Evolutionary conservation across 371 early-diverging fungal species (phyloP).

Genomic region (Dentiscutata heterogama): DNA sequence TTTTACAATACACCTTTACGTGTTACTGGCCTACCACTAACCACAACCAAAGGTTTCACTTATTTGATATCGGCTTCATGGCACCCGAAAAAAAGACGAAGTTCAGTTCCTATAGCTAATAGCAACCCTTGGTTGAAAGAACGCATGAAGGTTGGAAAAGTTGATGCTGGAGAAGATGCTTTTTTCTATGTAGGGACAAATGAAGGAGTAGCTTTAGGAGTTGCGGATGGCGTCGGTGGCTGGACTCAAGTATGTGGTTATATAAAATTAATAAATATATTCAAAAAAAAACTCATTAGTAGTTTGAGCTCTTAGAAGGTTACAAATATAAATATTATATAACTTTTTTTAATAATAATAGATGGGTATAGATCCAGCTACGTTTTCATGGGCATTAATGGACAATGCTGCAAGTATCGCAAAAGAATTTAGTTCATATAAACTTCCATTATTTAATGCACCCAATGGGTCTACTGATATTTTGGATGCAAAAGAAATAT

Average conservation of each 20-base stretch:
- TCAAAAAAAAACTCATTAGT: too few species aligned
- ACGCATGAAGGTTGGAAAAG: constrained; percentile 56
- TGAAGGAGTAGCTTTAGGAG: constrained; percentile 68
- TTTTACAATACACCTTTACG: constrained; percentile 30
- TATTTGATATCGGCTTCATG: constrained; percentile 42
- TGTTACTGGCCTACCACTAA: constrained; percentile 15
- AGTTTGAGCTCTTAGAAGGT: too few species aligned
- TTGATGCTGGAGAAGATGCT: constrained; percentile 80
- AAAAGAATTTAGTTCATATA: constrained; percentile 54
- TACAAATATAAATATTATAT: background rate
- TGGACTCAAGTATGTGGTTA: constrained; percentile 63
- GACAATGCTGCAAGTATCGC: constrained; percentile 73
- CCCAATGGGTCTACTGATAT: constrained; percentile 44
- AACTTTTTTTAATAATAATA: constrained; percentile 37
- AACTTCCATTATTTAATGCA: constrained; percentile 35
- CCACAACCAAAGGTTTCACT: constrained; percentile 40
- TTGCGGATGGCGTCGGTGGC: constrained; percentile 80
- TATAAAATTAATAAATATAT: too few species aligned
- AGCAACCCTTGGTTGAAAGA: constrained; percentile 41
- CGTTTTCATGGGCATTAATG: constrained; percentile 79
- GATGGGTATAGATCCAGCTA: constrained; percentile 63
- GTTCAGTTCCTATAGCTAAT: background rate
- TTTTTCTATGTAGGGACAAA: constrained; percentile 72
- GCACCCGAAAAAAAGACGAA: constrained; percentile 41
- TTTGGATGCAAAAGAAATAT: constrained; percentile 68